A percentile compares a stretch with the other conserved stretches of the same genome.
Evolutionary conservation across 2,329 filamentous ascomycete genomes (phyloP).

Genomic region (Penicillium sp.): DNA sequence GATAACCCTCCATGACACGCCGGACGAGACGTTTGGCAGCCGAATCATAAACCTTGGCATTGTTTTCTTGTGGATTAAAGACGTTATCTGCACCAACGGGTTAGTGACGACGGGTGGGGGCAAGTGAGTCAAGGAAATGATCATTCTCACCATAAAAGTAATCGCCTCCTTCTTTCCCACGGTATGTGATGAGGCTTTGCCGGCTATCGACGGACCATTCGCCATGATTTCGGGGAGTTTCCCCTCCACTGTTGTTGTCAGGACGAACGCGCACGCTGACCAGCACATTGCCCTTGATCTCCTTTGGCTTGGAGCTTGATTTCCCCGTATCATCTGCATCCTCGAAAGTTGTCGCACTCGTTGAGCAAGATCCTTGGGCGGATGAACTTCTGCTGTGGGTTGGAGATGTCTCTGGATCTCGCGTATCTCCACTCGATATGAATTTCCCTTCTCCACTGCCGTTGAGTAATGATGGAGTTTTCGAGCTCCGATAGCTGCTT

Average conservation of each 20-base stretch:
- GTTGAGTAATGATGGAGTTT: conserved; percentile 73
- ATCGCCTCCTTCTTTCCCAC: conserved; percentile 85
- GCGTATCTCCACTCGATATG: conserved; percentile 60
- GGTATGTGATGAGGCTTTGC: conserved; percentile 75
- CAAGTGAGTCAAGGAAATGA: background rate
- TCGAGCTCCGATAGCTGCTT: conserved; percentile 48
- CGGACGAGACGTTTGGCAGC: conserved; percentile 90
- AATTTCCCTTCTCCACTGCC: conserved; percentile 74
- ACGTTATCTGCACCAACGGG: conserved; percentile 73
- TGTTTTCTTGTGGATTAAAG: conserved; percentile 90
- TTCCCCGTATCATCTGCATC: conserved; percentile 61
- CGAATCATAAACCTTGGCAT: conserved; percentile 90
- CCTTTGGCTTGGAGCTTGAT: conserved; percentile 48
- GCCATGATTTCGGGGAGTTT: conserved; percentile 63
- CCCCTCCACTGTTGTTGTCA: conserved; percentile 60
- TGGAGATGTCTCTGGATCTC: conserved; percentile 76
- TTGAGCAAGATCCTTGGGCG: conserved; percentile 87
- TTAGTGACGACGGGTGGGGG: background rate
- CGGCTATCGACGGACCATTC: conserved; percentile 93
- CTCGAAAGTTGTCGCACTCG: conserved; percentile 84
- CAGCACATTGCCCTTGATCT: conserved; percentile 89
- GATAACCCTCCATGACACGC: conserved; percentile 97
- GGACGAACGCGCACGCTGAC: conserved; percentile 93
- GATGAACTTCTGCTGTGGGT: conserved; percentile 89
- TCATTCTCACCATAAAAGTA: conserved; percentile 75